Conservation (phyloP, 1,284 basidiomycete species). For the Sporisorium reilianum region DNA sequence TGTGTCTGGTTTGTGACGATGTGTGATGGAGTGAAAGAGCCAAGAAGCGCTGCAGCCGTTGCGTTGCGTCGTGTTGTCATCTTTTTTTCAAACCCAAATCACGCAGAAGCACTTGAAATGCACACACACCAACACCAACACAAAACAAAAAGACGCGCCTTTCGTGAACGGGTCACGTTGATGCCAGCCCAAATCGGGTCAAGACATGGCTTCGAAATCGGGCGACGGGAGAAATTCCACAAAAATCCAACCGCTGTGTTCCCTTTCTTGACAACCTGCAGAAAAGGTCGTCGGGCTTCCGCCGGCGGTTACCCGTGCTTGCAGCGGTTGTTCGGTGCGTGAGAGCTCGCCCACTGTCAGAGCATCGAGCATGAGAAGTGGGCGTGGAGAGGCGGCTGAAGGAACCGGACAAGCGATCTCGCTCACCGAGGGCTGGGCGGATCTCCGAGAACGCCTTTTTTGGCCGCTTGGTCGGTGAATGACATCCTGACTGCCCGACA, state of each 20-base stretch:
- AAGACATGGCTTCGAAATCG: background rate
- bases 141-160: slow-evolving; percentile 16
- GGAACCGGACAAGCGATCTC: background rate
- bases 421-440: background rate
- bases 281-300: background rate
- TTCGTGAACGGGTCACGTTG: slow-evolving; percentile 41
- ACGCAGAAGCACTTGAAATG: background rate
- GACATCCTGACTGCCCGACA: too few relatives aligned
- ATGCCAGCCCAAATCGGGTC: slow-evolving; percentile 8
- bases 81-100: background rate
- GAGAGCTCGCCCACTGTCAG: too few relatives aligned
- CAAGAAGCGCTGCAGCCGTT: background rate
- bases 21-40: background rate
- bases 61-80: too few relatives aligned
- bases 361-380: background rate
- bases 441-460: background rate
- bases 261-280: background rate
- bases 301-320: too few relatives aligned
- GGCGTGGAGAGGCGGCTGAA: background rate
- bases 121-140: slow-evolving; percentile 9
- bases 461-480: background rate
- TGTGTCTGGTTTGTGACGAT: background rate
- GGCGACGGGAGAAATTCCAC: background rate
- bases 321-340: too few relatives aligned
- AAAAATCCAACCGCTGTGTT: background rate